Evolutionary conservation across 2,329 filamentous ascomycete genomes (phyloP), one percentile per base, ranked within the genome.

Genomic region (Curvularia hawaiiensis): DNA sequence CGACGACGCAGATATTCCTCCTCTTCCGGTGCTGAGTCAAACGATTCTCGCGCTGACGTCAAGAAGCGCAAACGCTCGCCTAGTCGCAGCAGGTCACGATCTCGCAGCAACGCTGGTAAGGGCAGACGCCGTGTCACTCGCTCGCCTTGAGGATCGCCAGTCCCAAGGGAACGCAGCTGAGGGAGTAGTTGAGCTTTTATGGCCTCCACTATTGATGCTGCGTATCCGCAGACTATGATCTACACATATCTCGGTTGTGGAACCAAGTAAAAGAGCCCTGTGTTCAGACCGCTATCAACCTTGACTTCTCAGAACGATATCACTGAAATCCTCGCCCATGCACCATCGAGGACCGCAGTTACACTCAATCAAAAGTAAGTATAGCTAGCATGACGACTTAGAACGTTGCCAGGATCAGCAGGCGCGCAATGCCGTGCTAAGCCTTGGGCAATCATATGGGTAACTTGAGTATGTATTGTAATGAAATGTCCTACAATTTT

Each of bases 11-110:
- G 77, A 78, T 78, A 78, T 68, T 77, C 77, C 24, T 54, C 51
- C 69, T 72, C 76, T 65, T 76, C 75, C 69, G 73, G 78, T 69
- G 22, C 22, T 24, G 22, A 24, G 22, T 72, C 70, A 44, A 75
- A 67, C 73, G 76, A 78, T 64, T 73, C 75, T 68, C 75, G 78
- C 64, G 78, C 80, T 83, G 80, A 83, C 80, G 66, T 79, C 79
- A 77, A 81, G 72, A 80, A 72, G 62, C 77, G 74, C 65, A 79
- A 82, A 69, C 76, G 65, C n/a, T 60, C 59, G 69, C 65, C 74
- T 58, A 77, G 75, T 50, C 69, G 73, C 60, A 82, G 79, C 65
- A 77, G 65, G 53, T 73, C 71, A 39, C 64, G 59, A 47, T 72
- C 68, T 33, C 68, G 60, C 33, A 67, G 63, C 50, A 66, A 60